A percentile compares a stretch with the other conserved stretches of the same genome.
These are phyloP conservation scores for Alternaria sp. DNA, from an alignment of 2,329 filamentous ascomycete species.

Conservation along the genomic window DNA sequence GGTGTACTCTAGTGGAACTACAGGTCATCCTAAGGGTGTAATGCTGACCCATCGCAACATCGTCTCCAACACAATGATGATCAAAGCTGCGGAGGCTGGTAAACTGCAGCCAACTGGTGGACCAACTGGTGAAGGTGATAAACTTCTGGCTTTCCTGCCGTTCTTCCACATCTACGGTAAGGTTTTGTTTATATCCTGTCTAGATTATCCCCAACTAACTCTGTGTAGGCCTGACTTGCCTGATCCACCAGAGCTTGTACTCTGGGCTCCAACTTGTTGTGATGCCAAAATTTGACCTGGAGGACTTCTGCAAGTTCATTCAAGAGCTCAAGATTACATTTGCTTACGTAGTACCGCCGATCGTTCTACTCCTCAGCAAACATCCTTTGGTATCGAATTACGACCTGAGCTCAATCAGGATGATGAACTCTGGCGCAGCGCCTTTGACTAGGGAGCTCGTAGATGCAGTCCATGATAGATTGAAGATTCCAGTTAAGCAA, in stretches of 20 bases:
- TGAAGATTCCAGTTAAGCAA: constrained; percentile 86
- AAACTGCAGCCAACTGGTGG: constrained; percentile 68
- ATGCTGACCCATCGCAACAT: constrained; percentile 86
- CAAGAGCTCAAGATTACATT: constrained; percentile 80
- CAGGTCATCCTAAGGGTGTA: constrained; percentile 90
- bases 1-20: constrained; percentile 90
- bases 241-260: constrained; percentile 74
- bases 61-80: constrained; percentile 70
- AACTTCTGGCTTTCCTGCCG: constrained; percentile 79
- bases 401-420: constrained; percentile 79
- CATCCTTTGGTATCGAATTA: constrained; percentile 81
- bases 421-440: constrained; percentile 88
- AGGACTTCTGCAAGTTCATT: constrained; percentile 78
- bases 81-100: constrained; percentile 53
- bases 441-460: constrained; percentile 84
- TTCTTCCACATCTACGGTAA: constrained; percentile 91
- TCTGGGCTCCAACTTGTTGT: constrained; percentile 73
- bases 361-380: constrained; percentile 83
- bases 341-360: constrained; percentile 83
- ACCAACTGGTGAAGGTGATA: constrained; percentile 71
- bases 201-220: constrained; percentile 1
- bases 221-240: constrained; percentile 69
- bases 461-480: constrained; percentile 75
- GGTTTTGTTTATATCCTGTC: constrained; percentile 45
- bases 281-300: constrained; percentile 83